Evolutionary conservation across 305 asterid genomes (phyloP).

Genomic region (Rubia occidens): DNA sequence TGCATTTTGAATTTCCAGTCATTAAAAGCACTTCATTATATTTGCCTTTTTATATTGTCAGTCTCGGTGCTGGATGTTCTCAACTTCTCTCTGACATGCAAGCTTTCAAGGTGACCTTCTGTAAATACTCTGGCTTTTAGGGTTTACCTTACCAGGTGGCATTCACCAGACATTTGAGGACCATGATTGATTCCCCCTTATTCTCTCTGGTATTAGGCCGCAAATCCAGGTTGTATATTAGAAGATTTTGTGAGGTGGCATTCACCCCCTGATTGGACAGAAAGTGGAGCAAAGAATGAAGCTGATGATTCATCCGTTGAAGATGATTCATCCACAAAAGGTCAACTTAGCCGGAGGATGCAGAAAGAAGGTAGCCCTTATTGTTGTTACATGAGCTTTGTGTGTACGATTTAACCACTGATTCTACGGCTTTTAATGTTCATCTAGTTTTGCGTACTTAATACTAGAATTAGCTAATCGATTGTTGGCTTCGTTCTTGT

Average conservation of each 20-base stretch:
- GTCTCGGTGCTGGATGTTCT: conserved; percentile 98
- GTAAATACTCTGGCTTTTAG: conserved; percentile 15
- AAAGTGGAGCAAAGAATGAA: conserved; percentile 41
- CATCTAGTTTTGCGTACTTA: background rate
- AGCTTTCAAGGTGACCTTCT: conserved; percentile 84
- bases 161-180: conserved; percentile 18
- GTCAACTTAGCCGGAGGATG: conserved; percentile 95
- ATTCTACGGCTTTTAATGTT: background rate
- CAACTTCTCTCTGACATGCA: conserved; percentile 99
- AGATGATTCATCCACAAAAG: conserved; percentile 53
- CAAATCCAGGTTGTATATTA: conserved; percentile 94
- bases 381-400: conserved; percentile 7
- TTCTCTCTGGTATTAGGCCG: conserved; percentile 58
- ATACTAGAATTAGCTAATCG: conserved; percentile 1
- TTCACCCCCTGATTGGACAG: conserved; percentile 98
- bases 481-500: conserved; percentile 21
- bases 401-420: background rate
- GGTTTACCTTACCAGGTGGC: conserved; percentile 11
- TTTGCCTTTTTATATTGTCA: conserved; percentile 32
- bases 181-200: conserved; percentile 19
- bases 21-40: conserved; percentile 24
- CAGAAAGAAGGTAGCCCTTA: conserved; percentile 78
- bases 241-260: conserved; percentile 99
- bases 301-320: conserved; percentile 41
- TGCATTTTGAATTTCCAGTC: background rate